Evolutionary conservation across 1,139 yeast genomes (phyloP).

Genomic region (Arxiozyma bovina): DNA sequence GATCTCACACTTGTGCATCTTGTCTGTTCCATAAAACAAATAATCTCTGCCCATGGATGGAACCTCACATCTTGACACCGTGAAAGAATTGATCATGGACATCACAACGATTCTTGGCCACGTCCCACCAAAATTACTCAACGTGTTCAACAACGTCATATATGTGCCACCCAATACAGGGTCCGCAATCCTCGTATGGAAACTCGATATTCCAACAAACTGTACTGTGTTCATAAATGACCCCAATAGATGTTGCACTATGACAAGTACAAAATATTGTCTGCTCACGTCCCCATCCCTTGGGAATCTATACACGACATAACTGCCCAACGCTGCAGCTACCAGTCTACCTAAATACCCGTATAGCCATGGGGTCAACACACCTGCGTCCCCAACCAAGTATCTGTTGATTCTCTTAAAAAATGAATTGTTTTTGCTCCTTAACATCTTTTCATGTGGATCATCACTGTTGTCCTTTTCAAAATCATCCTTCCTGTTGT

Average conservation of each 20-base stretch:
- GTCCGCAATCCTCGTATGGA: constrained; percentile 92
- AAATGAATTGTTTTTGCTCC: neutral
- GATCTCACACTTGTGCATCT: constrained; percentile 10
- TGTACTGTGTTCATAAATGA: constrained; percentile 93
- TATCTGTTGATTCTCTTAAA: neutral
- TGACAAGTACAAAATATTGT: constrained; percentile 57
- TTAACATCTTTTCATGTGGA: constrained; percentile 6
- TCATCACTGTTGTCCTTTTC: constrained; percentile 3
- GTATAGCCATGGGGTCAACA: constrained; percentile 80
- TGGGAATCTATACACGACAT: constrained; percentile 69
- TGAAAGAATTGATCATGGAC: constrained; percentile 69
- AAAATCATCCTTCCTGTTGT: neutral
- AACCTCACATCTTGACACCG: constrained; percentile 48
- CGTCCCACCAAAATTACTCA: constrained; percentile 91
- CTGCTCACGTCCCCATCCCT: constrained; percentile 33
- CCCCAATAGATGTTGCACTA: constrained; percentile 72
- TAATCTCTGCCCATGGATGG: constrained; percentile 37
- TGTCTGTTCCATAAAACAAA: constrained; percentile 46
- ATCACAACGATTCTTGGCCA: constrained; percentile 87
- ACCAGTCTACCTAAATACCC: constrained; percentile 80
- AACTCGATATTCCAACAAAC: constrained; percentile 88
- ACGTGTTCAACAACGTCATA: constrained; percentile 90
- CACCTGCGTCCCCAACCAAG: constrained; percentile 27
- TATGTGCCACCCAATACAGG: constrained; percentile 95
- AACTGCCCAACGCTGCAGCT: constrained; percentile 70